Evolutionary conservation across 441 rosid species (phyloP).

Genomic region (Aquilaria agallochum): DNA sequence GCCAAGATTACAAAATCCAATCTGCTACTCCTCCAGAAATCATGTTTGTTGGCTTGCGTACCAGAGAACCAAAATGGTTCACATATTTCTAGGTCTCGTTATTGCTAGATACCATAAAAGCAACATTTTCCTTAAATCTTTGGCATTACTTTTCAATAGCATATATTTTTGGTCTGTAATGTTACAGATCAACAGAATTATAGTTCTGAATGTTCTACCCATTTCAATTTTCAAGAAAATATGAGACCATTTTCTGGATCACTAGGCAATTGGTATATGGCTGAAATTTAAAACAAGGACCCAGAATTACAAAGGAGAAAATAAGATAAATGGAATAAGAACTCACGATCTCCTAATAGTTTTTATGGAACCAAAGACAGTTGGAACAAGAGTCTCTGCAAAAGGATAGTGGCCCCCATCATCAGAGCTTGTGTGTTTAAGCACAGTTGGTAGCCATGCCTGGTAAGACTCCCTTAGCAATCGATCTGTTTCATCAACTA

Average conservation of each 20-base stretch:
- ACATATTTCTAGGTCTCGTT: too few relatives aligned
- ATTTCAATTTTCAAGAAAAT: neutral
- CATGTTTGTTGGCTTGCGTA: too few relatives aligned
- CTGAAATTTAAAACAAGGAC: neutral
- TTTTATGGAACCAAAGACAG: constrained; percentile 54
- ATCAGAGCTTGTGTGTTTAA: constrained; percentile 46
- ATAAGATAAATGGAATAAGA: constrained; percentile 4
- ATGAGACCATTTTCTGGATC: constrained; percentile 2
- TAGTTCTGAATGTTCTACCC: too few relatives aligned
- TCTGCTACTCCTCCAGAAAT: too few relatives aligned
- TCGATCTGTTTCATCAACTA: constrained; percentile 95
- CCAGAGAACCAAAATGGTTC: too few relatives aligned
- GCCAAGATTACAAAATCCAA: too few relatives aligned
- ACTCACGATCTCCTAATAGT: constrained; percentile 84
- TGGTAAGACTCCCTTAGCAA: constrained; percentile 94
- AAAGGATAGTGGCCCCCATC: constrained; percentile 34
- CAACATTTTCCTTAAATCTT: too few relatives aligned
- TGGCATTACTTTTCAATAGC: too few relatives aligned
- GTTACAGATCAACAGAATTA: too few relatives aligned
- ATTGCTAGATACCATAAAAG: too few relatives aligned
- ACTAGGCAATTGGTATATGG: neutral
- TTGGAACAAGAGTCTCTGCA: constrained; percentile 25
- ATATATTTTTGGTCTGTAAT: too few relatives aligned
- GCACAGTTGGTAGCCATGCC: constrained; percentile 94
- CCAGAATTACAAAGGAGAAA: neutral